phyloP scores from a whole-genome alignment of 495 filamentous ascomycete genomes.

The Podospora sp. region DNA sequence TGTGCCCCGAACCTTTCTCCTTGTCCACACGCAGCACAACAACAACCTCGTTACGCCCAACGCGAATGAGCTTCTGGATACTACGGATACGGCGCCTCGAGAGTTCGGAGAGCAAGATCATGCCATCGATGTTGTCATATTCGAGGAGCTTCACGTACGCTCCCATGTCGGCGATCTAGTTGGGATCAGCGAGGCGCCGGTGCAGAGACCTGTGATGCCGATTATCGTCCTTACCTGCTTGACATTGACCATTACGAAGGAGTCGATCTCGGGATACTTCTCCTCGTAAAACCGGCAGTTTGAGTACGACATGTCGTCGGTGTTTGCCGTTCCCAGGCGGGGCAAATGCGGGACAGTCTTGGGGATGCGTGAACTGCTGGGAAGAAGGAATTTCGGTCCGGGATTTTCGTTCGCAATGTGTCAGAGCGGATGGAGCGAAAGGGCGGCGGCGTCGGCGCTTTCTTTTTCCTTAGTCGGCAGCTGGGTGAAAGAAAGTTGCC shows the following conservation, averaged over 20 bases:
- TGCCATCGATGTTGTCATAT: constrained; percentile 99
- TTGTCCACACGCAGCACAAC: constrained; percentile 98
- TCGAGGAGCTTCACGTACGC: constrained; percentile 99
- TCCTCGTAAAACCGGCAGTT: constrained; percentile 98
- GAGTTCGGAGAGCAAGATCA: constrained; percentile 96
- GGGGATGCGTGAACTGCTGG: constrained; percentile 6
- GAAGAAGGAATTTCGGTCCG: neutral
- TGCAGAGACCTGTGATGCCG: constrained; percentile 10
- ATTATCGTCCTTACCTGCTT: constrained; percentile 68
- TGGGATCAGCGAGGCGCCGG: constrained; percentile 21
- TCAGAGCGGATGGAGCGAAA: neutral
- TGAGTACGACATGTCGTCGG: constrained; percentile 83
- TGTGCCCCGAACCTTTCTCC: constrained; percentile 72
- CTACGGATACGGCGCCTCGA: constrained; percentile 94
- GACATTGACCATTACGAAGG: constrained; percentile 99
- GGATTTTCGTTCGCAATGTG: neutral
- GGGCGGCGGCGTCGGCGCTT: neutral
- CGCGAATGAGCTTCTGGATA: constrained; percentile 98
- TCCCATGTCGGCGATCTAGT: constrained; percentile 97
- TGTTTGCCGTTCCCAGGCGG: constrained; percentile 31
- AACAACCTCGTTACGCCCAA: constrained; percentile 96
- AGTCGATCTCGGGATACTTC: constrained; percentile 91
- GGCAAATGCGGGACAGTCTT: constrained; percentile 16
- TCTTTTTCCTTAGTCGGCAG: neutral
- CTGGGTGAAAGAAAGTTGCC: constrained; percentile 10